Evolutionary conservation across 139 green algal species (phyloP), one percentile per base, ranked within the genome.

Genomic region (Auxenochlorella pyrenoidosa): DNA sequence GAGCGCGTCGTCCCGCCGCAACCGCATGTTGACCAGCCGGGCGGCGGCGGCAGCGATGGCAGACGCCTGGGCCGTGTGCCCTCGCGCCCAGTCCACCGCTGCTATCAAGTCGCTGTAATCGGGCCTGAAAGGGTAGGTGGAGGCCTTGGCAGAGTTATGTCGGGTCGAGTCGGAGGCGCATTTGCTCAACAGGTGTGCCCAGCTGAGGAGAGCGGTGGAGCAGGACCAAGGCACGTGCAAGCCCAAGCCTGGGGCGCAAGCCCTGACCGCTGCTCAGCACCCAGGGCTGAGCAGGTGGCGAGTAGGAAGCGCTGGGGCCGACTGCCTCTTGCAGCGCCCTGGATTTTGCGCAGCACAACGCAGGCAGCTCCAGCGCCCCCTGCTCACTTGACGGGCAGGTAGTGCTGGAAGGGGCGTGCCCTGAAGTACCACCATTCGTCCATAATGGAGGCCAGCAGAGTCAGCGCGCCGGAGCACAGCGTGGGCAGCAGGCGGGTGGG

Each of bases 351-450:
- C 47, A 54, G 47, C 47, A 54, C 47, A 18, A 10, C 10, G 47
- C 47, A 54, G 47, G 10, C 47, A 54, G 47, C 8, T 6, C 47
- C 6, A 54, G 47, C 8, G 47, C 47, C 47, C 68, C 15, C 68
- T n/a, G n/a, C n/a, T 75, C 68, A 75, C 68, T 41, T 75, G 68
- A 75, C 13, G n/a, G 68, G 68, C 32, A 75, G 68, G 68, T 75
- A 75, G 68, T 75, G 68, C n/a, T 43, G n/a, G 68, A 75, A 75
- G 68, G 68, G 68, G 28, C 34, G 68, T 2, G n/a, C 32, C 68
- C 34, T 43, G 68, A 43, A 41, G 68, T 75, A 41, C 32, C n/a
- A 75, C 68, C 68, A 75, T n/a, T 75, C 68, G 28, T 43, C 32
- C 32, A 75, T 5, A 6, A 75, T 40, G 32, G 32, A 43, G 32